A percentile compares a stretch with the other conserved stretches of the same genome.
Evolutionary conservation across 306 rosid species (phyloP).

Genomic region (Castanea mollissima): DNA sequence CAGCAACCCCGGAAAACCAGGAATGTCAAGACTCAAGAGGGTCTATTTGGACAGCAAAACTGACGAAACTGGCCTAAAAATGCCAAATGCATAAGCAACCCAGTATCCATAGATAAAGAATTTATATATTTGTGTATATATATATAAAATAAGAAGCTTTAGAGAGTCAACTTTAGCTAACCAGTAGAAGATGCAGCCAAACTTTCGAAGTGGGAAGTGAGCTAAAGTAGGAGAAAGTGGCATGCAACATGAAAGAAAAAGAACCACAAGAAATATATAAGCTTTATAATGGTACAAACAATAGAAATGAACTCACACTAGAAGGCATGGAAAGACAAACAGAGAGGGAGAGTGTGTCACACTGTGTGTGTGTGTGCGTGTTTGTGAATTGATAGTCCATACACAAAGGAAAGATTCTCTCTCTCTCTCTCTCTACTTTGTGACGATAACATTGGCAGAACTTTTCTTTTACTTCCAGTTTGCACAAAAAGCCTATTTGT

Average conservation of each 20-base stretch:
- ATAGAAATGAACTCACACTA: conserved; percentile 24
- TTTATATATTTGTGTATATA: too few relatives aligned
- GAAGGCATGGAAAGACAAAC: conserved; percentile 12
- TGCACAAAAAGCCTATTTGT: conserved; percentile 19
- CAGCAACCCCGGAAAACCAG: conserved; percentile 25
- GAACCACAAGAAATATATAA: conserved; percentile 25
- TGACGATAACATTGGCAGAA: conserved; percentile 21
- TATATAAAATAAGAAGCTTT: conserved; percentile 4
- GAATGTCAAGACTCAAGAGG: conserved; percentile 23
- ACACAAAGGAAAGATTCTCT: conserved; percentile 24
- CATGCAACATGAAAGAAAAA: conserved; percentile 27
- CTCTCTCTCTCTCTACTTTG: background rate
- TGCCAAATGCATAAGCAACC: conserved; percentile 28
- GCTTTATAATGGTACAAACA: conserved; percentile 13
- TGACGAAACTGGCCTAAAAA: conserved; percentile 17
- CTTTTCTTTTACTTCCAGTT: conserved; percentile 23
- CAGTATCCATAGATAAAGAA: conserved; percentile 15
- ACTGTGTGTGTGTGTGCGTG: background rate
- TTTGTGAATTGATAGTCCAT: background rate
- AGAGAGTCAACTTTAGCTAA: conserved; percentile 18
- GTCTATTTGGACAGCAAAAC: conserved; percentile 22
- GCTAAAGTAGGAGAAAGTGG: conserved; percentile 23
- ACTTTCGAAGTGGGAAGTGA: conserved; percentile 26
- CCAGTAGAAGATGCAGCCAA: conserved; percentile 13
- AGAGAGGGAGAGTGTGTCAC: background rate